Percentiles rank a stretch among this genome's conserved stretches.
phyloP scores from a whole-genome alignment of 441 rosid species.

The Brassica hybrid region DNA sequence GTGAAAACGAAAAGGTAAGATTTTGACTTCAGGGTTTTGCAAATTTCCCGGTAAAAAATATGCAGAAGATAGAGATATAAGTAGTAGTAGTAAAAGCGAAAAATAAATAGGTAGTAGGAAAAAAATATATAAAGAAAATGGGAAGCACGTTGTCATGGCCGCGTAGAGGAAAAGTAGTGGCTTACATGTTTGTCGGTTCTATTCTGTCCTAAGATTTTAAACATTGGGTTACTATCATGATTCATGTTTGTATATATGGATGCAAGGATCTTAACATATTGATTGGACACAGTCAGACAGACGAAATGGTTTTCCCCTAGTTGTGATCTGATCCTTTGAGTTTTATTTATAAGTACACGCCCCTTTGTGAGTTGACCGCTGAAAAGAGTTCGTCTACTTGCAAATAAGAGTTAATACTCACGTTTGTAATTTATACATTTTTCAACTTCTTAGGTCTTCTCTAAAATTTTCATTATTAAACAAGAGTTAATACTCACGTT shows the following conservation, averaged over 20 bases:
- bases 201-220: constrained; percentile 20
- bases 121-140: constrained; percentile 12
- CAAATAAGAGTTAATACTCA: neutral
- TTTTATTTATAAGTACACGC: neutral
- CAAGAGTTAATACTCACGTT: neutral
- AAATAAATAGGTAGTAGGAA: neutral
- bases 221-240: constrained; percentile 30
- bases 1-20: neutral
- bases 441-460: neutral
- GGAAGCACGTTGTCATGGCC: constrained; percentile 40
- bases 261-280: neutral
- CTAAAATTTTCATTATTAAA: neutral
- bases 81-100: neutral
- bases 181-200: constrained; percentile 40
- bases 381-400: constrained; percentile 9
- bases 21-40: neutral
- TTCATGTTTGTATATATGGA: constrained; percentile 8
- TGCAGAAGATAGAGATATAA: constrained; percentile 27
- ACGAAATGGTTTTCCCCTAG: constrained; percentile 36
- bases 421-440: neutral
- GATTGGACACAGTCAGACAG: constrained; percentile 24
- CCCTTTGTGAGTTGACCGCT: neutral
- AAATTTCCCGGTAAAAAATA: constrained; percentile 10
- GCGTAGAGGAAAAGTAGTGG: constrained; percentile 34
- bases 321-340: constrained; percentile 8